Evolutionary conservation across 2,329 filamentous ascomycete genomes (phyloP), one percentile per base, ranked within the genome.

Genomic region (Alternaria sp.): DNA sequence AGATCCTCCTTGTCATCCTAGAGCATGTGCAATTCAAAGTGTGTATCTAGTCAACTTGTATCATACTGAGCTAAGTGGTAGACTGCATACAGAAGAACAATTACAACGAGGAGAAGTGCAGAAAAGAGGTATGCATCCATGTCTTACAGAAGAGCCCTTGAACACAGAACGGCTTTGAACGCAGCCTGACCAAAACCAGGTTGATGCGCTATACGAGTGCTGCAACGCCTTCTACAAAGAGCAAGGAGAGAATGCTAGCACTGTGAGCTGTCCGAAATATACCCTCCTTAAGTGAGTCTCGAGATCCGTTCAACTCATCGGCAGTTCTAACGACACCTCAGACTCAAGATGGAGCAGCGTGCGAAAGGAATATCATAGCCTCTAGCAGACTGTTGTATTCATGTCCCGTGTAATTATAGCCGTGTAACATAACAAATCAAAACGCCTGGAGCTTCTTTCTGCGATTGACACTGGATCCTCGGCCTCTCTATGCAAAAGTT

Each of bases 1-100:
- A 36, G 88, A 92, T 73, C 92, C 93, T 65, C 91, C 94, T 23
- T 97, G 94, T 76, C 93, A 97, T 83, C 88, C 93, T 61, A 88
- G 91, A 76, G 95, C 94, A 66, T 97, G 94, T 81, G 93, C 92
- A 9, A 97, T 97, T 64, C 94, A 97, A 87, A 88, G 94, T 96
- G 64, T 26, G 71, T 64, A 12, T 9, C 25, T 47, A 9, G n/a
- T 21, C 19, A 57, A 26, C 13, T 21, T 21, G 12, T 6, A n/a
- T 5, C 32, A 49, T 47, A 10, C 50, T 70, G 32, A 70, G 56
- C 47, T 52, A 15, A 45, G 23, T 25, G 21, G 17, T 51, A 97
- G 93, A 90, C 71, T 99, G 96, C 76, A 84, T 99, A 66, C 88
- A 88, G 50, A 95, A 90, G 80, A 94, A 94, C 79, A 89, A 89